Evolutionary conservation across 2,329 filamentous ascomycete species (phyloP).

Genomic region (Sarocladium kiliense): DNA sequence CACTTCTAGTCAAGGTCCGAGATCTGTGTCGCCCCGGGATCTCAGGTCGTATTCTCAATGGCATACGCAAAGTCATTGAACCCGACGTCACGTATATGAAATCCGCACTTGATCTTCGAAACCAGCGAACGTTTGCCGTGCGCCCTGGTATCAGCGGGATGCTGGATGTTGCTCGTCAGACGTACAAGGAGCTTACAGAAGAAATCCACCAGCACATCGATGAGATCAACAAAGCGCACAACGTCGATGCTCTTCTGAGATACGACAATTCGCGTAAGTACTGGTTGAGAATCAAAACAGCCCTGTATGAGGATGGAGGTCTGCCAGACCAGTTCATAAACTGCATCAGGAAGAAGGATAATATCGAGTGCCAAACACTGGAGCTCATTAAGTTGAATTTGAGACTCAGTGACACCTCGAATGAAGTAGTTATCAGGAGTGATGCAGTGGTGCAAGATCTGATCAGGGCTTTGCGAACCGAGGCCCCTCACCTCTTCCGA

Average conservation of each 20-base stretch:
- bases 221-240: slow-evolving; percentile 54
- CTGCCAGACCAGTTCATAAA: slow-evolving; percentile 76
- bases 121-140: slow-evolving; percentile 86
- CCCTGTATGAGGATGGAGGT: slow-evolving; percentile 54
- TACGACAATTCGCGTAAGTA: slow-evolving; percentile 77
- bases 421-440: slow-evolving; percentile 78
- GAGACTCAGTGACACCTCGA: slow-evolving; percentile 72
- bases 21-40: slow-evolving; percentile 63
- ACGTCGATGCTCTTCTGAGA: slow-evolving; percentile 60
- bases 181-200: slow-evolving; percentile 81
- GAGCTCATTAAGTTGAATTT: slow-evolving; percentile 76
- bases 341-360: slow-evolving; percentile 63
- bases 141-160: slow-evolving; percentile 80
- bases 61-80: slow-evolving; percentile 71
- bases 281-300: slow-evolving; percentile 62
- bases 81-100: slow-evolving; percentile 74
- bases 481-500: slow-evolving; percentile 71
- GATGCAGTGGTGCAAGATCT: slow-evolving; percentile 71
- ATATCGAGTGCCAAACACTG: slow-evolving; percentile 82
- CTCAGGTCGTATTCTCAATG: slow-evolving; percentile 52
- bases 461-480: slow-evolving; percentile 63
- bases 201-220: slow-evolving; percentile 70
- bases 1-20: slow-evolving; percentile 62
- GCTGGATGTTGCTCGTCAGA: slow-evolving; percentile 81
- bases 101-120: slow-evolving; percentile 76